Percentiles rank a stretch among this genome's conserved stretches.
These are phyloP conservation scores for Umbelopsis sp. DNA, from an alignment of 192 early-diverging fungal genomes.

Conservation along the genomic window DNA sequence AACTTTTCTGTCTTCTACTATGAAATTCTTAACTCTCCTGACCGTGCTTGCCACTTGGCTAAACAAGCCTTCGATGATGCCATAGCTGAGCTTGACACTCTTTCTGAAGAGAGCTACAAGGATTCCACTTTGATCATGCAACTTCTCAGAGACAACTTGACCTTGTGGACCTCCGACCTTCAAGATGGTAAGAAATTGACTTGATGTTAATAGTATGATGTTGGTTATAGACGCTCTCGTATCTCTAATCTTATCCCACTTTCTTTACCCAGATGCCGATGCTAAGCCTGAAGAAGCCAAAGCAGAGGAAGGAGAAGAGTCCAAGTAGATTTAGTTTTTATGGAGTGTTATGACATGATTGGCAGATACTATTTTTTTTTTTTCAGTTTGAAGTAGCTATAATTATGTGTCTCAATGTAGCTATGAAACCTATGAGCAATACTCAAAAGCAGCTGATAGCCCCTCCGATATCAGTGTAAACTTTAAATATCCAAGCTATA, in stretches of 20 bases:
- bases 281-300: background rate
- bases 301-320: conserved; percentile 1
- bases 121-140: conserved; percentile 99
- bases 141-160: conserved; percentile 94
- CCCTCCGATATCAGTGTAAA: background rate
- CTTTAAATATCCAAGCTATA: background rate
- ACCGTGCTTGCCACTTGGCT: conserved; percentile 92
- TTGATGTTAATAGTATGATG: background rate
- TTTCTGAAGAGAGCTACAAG: conserved; percentile 95
- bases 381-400: background rate
- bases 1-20: conserved; percentile 99
- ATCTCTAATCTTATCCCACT: background rate
- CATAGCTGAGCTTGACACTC: conserved; percentile 92
- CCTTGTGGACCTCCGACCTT: conserved; percentile 94
- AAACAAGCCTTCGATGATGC: conserved; percentile 97
- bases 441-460: background rate
- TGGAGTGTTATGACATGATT: background rate
- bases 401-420: background rate
- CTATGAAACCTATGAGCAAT: no score
- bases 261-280: background rate
- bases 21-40: conserved; percentile 97
- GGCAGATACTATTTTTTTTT: background rate
- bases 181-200: conserved; percentile 34
- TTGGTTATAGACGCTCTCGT: no score
- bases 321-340: conserved; percentile 5